Percentiles rank a stretch among this genome's conserved stretches.
phyloP scores from a whole-genome alignment of 257 asterid genomes.

The Cruciata laevipes region DNA sequence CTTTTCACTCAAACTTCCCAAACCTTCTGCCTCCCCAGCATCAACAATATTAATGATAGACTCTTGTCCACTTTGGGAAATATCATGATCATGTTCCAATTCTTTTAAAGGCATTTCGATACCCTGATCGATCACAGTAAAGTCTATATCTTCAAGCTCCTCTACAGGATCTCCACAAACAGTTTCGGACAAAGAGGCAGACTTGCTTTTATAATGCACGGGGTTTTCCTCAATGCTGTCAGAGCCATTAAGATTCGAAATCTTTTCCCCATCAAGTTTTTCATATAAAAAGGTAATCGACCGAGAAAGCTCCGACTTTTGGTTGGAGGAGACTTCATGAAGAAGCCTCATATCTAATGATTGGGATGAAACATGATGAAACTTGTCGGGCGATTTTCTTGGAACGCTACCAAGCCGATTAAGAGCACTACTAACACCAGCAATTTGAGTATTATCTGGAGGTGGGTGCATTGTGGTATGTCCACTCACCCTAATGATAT shows the following conservation, averaged over 20 bases:
- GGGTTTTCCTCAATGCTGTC: conserved; percentile 22
- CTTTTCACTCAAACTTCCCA: conserved; percentile 24
- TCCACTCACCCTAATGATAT: conserved; percentile 25
- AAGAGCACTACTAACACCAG: conserved; percentile 17
- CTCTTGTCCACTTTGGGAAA: conserved; percentile 32
- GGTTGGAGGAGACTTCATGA: conserved; percentile 29
- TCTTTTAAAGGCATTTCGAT: conserved; percentile 34
- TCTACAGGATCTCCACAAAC: conserved; percentile 23
- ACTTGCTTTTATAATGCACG: conserved; percentile 15
- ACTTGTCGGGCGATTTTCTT: conserved; percentile 22
- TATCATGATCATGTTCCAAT: conserved; percentile 25
- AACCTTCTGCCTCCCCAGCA: conserved; percentile 49
- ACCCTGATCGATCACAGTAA: conserved; percentile 32
- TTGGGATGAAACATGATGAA: conserved; percentile 23
- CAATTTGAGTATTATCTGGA: conserved; percentile 23
- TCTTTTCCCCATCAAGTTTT: conserved; percentile 49
- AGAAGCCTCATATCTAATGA: conserved; percentile 29
- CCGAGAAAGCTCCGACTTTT: conserved; percentile 38
- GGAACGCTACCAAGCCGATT: conserved; percentile 22
- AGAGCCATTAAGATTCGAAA: conserved; percentile 17
- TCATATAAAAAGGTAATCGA: conserved; percentile 41
- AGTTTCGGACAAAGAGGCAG: conserved; percentile 20
- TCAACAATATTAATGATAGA: conserved; percentile 46
- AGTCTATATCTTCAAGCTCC: conserved; percentile 28
- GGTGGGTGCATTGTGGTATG: conserved; percentile 17